Evolutionary conservation across 768 basidiomycete species (phyloP).

Genomic region (Naganishia antarctica): DNA sequence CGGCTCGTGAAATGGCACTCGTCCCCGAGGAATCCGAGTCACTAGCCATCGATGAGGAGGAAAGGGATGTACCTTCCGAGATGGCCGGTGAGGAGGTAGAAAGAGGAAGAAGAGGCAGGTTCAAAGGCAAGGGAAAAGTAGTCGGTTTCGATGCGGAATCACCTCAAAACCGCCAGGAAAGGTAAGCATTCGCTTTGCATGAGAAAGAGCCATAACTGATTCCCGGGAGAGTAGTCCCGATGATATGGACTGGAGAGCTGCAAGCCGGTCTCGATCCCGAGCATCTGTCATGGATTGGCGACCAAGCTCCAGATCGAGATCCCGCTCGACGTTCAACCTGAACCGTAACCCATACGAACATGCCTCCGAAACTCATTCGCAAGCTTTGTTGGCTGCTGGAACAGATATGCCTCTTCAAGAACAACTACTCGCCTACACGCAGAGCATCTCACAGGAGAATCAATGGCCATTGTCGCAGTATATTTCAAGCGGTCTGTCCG

Average conservation of each 20-base stretch:
- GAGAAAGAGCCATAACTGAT: slow-evolving; percentile 50
- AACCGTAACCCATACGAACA: slow-evolving; percentile 41
- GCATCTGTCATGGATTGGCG: slow-evolving; percentile 75
- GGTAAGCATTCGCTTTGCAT: slow-evolving; percentile 44
- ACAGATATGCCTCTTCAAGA: slow-evolving; percentile 26
- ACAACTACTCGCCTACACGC: slow-evolving; percentile 10
- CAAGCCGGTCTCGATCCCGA: slow-evolving; percentile 83
- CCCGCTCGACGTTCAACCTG: slow-evolving; percentile 59
- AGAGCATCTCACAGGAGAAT: background rate
- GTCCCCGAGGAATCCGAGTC: slow-evolving; percentile 36
- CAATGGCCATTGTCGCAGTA: slow-evolving; percentile 5
- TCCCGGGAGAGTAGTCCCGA: slow-evolving; percentile 44
- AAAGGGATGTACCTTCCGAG: slow-evolving; percentile 26
- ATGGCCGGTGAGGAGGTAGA: slow-evolving; percentile 42
- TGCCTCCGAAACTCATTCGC: slow-evolving; percentile 49
- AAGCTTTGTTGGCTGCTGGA: slow-evolving; percentile 35
- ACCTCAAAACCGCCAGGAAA: slow-evolving; percentile 60
- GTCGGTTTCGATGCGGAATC: slow-evolving; percentile 43
- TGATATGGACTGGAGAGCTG: slow-evolving; percentile 49
- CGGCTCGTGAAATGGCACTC: slow-evolving; percentile 8
- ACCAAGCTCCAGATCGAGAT: slow-evolving; percentile 48
- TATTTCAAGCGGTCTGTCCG: background rate
- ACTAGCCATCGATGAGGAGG: slow-evolving; percentile 32
- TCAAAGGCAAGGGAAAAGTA: slow-evolving; percentile 46
- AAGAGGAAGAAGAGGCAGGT: slow-evolving; percentile 40